A percentile compares a stretch with the other conserved stretches of the same genome.
phyloP scores from a whole-genome alignment of 176 grass and related monocot genomes.

The Triticum timopheevii region DNA sequence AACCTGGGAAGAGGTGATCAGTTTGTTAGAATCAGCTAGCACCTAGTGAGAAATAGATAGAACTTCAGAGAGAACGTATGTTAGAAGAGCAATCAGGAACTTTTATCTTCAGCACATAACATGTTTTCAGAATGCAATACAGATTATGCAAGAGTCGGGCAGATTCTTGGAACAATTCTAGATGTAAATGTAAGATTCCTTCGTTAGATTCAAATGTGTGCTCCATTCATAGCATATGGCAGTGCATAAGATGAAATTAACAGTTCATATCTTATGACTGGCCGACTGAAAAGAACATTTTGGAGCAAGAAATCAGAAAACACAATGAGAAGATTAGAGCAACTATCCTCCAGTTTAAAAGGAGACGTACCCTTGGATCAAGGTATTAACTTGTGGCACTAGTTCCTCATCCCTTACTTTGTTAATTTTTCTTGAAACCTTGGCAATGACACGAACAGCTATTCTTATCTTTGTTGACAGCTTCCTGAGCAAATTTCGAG shows the following conservation, averaged over 20 bases:
- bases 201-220: neutral
- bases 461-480: constrained; percentile 85
- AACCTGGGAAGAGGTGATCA: constrained; percentile 54
- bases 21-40: neutral
- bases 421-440: constrained; percentile 82
- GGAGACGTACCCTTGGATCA: constrained; percentile 70
- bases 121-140: neutral
- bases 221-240: neutral
- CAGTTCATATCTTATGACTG: neutral
- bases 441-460: constrained; percentile 63
- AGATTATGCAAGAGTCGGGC: neutral
- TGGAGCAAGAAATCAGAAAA: neutral
- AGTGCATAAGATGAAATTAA: neutral
- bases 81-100: neutral
- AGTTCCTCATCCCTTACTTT: constrained; percentile 86
- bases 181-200: neutral
- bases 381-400: constrained; percentile 58
- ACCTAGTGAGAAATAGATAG: neutral
- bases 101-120: neutral
- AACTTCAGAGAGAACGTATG: neutral
- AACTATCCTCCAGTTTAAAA: neutral
- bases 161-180: neutral
- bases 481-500: constrained; percentile 59
- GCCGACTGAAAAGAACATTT: neutral
- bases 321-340: neutral